Evolutionary conservation across 2,329 filamentous ascomycete genomes (phyloP), one percentile per base, ranked within the genome.

Genomic region (Verticillium albo-atrum): DNA sequence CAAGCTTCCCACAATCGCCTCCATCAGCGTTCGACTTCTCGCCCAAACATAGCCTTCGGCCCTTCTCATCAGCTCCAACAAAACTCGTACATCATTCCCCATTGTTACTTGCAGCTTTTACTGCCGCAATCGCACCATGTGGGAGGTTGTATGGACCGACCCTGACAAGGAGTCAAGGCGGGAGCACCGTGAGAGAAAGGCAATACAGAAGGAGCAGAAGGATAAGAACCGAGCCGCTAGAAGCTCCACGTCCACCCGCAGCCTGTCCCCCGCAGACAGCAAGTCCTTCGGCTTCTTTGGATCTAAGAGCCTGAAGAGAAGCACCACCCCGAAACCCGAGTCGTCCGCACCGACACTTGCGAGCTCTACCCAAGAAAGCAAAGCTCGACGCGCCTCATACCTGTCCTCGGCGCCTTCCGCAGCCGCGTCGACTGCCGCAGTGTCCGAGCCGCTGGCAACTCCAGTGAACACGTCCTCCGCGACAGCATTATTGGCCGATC

Each of bases 131-230:
- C 20, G 20, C 42, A 69, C 59, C 52, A 86, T 86, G 83, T 86
- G 84, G 67, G 82, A 85, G 67, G 79, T 86, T 32, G 72, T 83
- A 54, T 86, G 83, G 83, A 82, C 81, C 4, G 83, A 85, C 59
- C 80, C 79, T 25, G 74, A 81, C 55, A 73, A 76, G 60, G 80
- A 86, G 70, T 75, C 78, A 9, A 77, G 85, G 17, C 81, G 82
- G 3, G 79, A 86, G 67, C 76, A 79, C 58, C 78, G 78, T 17
- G 75, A 78, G 2, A 78, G 77, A 54, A 85, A 83, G 65, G 78
- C 79, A 62, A 66, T 68, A 54, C 76, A 76, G 61, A 72, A 69
- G 25, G 67, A 68, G 26, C 47, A 57, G 37, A 74, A 71, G 58
- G 69, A 71, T 27, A 68, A 72, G 58, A 68, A 70, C 17, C 70